Percentiles rank a stretch among this genome's conserved stretches.
phyloP scores from a whole-genome alignment of 2,329 filamentous ascomycete genomes.

The Acephala macrosclerotiorum region DNA sequence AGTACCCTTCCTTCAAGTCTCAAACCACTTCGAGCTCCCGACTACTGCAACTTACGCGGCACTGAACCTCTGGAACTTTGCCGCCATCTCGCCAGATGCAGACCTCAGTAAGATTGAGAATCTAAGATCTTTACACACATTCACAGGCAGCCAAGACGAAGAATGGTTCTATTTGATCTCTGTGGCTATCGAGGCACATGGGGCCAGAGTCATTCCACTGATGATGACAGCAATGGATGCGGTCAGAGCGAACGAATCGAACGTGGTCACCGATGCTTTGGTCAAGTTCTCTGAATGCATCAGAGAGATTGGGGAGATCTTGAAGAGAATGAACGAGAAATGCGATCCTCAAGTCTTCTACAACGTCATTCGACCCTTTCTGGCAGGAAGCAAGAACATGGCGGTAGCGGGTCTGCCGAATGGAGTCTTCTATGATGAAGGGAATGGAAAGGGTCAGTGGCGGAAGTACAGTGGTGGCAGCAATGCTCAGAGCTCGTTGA shows the following conservation, averaged over 20 bases:
- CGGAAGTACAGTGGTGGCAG: constrained; percentile 86
- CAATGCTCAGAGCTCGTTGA: constrained; percentile 90
- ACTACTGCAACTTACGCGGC: constrained; percentile 91
- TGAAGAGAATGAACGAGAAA: constrained; percentile 87
- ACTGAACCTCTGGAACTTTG: constrained; percentile 90
- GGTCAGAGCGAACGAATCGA: constrained; percentile 65
- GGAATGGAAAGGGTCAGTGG: constrained; percentile 70
- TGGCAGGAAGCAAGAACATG: constrained; percentile 96
- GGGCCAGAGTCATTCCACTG: constrained; percentile 75
- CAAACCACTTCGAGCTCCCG: constrained; percentile 78
- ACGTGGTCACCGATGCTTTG: constrained; percentile 68
- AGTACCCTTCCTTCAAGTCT: constrained; percentile 76
- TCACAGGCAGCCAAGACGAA: constrained; percentile 88
- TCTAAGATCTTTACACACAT: constrained; percentile 77
- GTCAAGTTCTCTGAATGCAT: constrained; percentile 71
- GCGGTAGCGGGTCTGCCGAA: constrained; percentile 79
- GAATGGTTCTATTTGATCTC: constrained; percentile 95
- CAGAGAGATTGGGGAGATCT: constrained; percentile 68
- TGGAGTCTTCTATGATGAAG: constrained; percentile 86
- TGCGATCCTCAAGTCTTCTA: constrained; percentile 92
- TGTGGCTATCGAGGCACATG: constrained; percentile 86
- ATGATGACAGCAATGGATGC: constrained; percentile 81
- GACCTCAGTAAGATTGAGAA: constrained; percentile 58
- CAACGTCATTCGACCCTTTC: constrained; percentile 83
- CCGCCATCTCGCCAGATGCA: constrained; percentile 62